These are phyloP conservation scores for Populus davidiana DNA, from an alignment of 345 rosid species.

Conservation along the genomic window DNA sequence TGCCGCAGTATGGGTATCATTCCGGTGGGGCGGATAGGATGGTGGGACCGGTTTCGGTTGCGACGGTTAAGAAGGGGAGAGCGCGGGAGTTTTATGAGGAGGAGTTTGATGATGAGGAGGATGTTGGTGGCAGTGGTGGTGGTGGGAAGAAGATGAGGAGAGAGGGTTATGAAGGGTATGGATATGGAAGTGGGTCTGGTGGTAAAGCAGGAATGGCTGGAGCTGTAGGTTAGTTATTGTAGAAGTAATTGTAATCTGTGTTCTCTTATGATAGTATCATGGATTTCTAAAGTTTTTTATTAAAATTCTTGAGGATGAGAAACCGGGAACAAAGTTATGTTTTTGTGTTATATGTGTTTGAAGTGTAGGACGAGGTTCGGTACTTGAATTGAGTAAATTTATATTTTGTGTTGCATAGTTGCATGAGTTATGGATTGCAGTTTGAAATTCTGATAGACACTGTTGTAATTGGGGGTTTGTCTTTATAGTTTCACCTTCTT, in stretches of 20 bases:
- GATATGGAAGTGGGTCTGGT: constrained; percentile 46
- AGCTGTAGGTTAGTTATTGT: constrained; percentile 40
- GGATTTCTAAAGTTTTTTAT: background rate
- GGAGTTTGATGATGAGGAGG: constrained; percentile 50
- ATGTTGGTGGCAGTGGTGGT: constrained; percentile 34
- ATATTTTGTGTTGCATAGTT: too few relatives aligned
- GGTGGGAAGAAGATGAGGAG: constrained; percentile 75
- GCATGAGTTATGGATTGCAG: too few relatives aligned
- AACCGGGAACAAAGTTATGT: background rate
- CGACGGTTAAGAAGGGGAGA: constrained; percentile 58
- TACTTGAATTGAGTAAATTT: too few relatives aligned
- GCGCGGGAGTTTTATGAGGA: constrained; percentile 61
- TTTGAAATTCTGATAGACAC: too few relatives aligned
- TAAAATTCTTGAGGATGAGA: background rate
- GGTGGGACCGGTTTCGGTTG: constrained; percentile 26
- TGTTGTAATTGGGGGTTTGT: too few relatives aligned
- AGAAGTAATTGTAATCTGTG: background rate
- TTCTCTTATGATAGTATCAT: background rate
- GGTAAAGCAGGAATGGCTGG: constrained; percentile 56
- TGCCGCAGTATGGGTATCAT: constrained; percentile 49
- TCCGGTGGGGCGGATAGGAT: constrained; percentile 36
- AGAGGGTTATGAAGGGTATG: constrained; percentile 59
- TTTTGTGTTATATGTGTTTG: too few relatives aligned
- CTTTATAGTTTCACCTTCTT: too few relatives aligned
- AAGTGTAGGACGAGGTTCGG: background rate